Evolutionary conservation across 75 land plant genomes (phyloP).

Genomic region (Picea glauca): DNA sequence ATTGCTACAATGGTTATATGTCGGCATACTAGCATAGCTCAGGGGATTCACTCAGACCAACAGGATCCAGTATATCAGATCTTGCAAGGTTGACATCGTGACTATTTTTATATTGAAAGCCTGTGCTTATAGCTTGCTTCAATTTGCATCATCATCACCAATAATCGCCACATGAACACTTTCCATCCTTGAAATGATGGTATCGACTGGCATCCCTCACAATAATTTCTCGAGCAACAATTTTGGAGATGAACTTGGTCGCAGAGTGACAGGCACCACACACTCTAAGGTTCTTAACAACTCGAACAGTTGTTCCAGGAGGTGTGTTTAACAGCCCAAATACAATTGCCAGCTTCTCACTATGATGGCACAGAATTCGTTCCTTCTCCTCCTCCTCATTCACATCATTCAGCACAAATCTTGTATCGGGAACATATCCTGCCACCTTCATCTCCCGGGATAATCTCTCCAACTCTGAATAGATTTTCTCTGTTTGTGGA

Average conservation of each 20-base stretch:
- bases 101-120: too few species aligned
- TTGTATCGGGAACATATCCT: background rate
- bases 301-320: background rate
- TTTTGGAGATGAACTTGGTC: background rate
- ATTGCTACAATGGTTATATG: too few species aligned
- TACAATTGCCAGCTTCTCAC: background rate
- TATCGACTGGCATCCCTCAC: background rate
- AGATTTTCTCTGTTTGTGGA: background rate
- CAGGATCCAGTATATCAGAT: too few species aligned
- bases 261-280: background rate
- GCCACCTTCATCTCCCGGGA: background rate
- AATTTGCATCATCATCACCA: background rate
- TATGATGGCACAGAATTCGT: background rate
- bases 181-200: background rate
- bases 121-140: too few species aligned
- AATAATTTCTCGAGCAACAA: background rate
- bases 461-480: background rate
- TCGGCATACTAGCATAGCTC: too few species aligned
- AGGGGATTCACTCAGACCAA: too few species aligned
- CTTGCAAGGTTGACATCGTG: too few species aligned
- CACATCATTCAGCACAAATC: conserved; percentile 3
- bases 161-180: background rate
- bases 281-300: background rate
- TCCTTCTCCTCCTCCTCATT: background rate
- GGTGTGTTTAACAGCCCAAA: background rate